Evolutionary conservation across 176 grass and related monocot genomes (phyloP), one percentile per base, ranked within the genome.

Genomic region (Oryza nivara): DNA sequence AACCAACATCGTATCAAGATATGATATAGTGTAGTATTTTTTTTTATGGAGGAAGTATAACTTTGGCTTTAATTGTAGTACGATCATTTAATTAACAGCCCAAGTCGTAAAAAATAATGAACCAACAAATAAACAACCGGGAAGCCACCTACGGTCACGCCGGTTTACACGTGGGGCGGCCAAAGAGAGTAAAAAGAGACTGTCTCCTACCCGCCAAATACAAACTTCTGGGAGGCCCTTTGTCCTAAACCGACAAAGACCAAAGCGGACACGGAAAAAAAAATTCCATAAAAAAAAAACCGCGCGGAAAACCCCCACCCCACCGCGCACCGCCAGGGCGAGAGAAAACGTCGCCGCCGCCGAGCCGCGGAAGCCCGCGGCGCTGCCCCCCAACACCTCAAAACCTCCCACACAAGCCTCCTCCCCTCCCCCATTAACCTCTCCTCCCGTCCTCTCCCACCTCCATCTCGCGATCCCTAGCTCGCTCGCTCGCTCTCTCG

Each of bases 311-410:
- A 76, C 13, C 10, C 9, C 72, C 35, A 56, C 51, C 51, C 6
- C 54, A 58, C 56, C 4, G 34, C 12, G 44, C 36, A 32, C 54
- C 72, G 34, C 28, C 54, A 65, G 58, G 17, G 7, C 82, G 43
- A 74, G 43, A 74, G 84, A 84, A 76, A 87, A 80, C 84, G 89
- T 87, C 80, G 84, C 58, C 89, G 61, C 7, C 84, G 72, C 77
- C 82, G 82, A 74, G 54, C 66, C 38, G 13, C 56, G 58, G 54
- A 64, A 28, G 45, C 25, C 25, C 71, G 78, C 88, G 73, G 45
- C 61, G 30, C 80, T 43, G 85, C 58, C 35, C 3, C 4, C 35
- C n/a, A 63, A 74, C 71, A 25, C 85, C 84, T 87, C 70, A 91
- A 91, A 84, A 84, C 48, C 80, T 90, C 84, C 36, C 74, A 43